These are phyloP conservation scores for Durio zibethinus DNA, from an alignment of 345 rosid genomes.

Conservation along the genomic window DNA sequence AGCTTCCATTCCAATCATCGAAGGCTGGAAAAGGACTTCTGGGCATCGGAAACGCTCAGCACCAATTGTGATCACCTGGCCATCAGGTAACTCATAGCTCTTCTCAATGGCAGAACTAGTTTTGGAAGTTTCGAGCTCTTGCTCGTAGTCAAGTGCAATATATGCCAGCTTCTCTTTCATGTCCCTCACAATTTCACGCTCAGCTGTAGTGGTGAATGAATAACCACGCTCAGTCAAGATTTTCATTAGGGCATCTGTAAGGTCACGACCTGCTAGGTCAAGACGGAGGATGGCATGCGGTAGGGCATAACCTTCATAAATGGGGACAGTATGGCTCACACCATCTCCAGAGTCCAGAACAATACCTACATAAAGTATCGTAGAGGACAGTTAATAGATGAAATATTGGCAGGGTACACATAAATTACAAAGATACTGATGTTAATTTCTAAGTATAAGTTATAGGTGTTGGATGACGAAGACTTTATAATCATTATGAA, in stretches of 20 bases:
- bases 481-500: background rate
- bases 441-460: background rate
- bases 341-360: conserved; percentile 72
- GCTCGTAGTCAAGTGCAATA: conserved; percentile 67
- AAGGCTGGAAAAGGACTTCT: conserved; percentile 69
- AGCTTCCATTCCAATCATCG: conserved; percentile 70
- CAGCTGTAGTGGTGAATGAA: conserved; percentile 73
- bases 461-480: background rate
- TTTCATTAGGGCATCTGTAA: conserved; percentile 62
- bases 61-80: conserved; percentile 67
- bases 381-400: conserved; percentile 6
- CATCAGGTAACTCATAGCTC: conserved; percentile 68
- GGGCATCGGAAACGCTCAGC: conserved; percentile 69
- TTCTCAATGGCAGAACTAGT: conserved; percentile 60
- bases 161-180: conserved; percentile 67
- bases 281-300: conserved; percentile 67
- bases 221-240: conserved; percentile 61
- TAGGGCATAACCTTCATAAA: conserved; percentile 62
- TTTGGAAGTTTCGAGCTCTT: conserved; percentile 60
- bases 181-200: conserved; percentile 68
- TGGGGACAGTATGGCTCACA: conserved; percentile 66
- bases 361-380: conserved; percentile 35
- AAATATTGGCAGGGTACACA: background rate
- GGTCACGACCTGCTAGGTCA: conserved; percentile 55
- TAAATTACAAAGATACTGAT: background rate